These are phyloP conservation scores for Saprolegnia diclina DNA, from an alignment of 352 stramenopile species.

Conservation along the genomic window DNA sequence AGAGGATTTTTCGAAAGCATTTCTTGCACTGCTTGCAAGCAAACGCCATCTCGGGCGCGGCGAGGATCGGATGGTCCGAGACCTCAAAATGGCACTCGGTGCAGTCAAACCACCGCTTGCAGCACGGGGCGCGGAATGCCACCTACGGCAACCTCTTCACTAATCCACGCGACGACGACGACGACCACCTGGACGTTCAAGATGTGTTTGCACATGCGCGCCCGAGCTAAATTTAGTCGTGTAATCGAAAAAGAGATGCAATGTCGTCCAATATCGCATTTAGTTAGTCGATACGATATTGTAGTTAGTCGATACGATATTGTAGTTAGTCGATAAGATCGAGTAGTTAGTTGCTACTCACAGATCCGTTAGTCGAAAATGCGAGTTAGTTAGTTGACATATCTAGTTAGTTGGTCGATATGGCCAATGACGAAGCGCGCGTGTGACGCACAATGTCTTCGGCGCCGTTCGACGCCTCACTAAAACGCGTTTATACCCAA, in stretches of 20 bases:
- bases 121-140: slow-evolving; percentile 62
- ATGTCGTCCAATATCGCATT: too few relatives aligned
- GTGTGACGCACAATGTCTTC: not conserved
- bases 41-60: slow-evolving; percentile 47
- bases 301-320: too few relatives aligned
- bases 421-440: too few relatives aligned
- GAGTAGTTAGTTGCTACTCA: too few relatives aligned
- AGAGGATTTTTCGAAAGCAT: slow-evolving; percentile 60
- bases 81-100: slow-evolving; percentile 67
- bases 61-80: slow-evolving; percentile 46
- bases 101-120: slow-evolving; percentile 73
- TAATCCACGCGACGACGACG: not conserved
- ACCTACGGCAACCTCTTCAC: slow-evolving; percentile 32
- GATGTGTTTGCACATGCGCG: slow-evolving; percentile 22
- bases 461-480: not conserved
- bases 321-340: too few relatives aligned
- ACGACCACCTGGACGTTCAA: slow-evolving; percentile 30
- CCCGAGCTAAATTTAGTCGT: too few relatives aligned
- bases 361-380: too few relatives aligned
- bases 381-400: too few relatives aligned
- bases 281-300: too few relatives aligned
- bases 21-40: slow-evolving; percentile 61
- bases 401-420: too few relatives aligned
- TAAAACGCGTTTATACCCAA: not conserved
- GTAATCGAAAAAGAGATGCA: too few relatives aligned